Conservation (phyloP, 495 filamentous ascomycete species). For the Penicillium odoratum region DNA sequence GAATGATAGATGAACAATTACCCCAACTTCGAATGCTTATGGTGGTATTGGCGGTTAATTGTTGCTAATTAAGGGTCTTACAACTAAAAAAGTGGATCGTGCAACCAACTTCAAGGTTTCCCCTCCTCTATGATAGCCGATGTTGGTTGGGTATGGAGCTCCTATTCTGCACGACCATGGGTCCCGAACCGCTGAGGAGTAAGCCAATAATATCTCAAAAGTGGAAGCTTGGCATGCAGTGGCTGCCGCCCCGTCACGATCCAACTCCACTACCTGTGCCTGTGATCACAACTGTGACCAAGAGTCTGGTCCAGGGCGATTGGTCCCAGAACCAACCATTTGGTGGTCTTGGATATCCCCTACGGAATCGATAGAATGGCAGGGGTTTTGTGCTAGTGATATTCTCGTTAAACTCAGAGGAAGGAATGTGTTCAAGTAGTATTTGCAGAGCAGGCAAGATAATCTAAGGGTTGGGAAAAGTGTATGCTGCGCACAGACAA, state of each 20-base stretch:
- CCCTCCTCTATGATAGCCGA: too few relatives aligned
- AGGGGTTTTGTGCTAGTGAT: not conserved
- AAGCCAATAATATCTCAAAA: conserved; percentile 6
- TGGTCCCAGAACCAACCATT: not conserved
- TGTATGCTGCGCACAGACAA: conserved; percentile 5
- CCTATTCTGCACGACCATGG: conserved; percentile 1
- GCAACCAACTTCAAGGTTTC: not conserved
- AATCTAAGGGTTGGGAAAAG: not conserved
- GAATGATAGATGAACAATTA: conserved; percentile 2
- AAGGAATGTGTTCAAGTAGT: not conserved
- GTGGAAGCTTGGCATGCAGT: conserved; percentile 20
- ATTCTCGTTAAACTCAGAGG: not conserved
- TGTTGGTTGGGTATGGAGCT: conserved; percentile 6
- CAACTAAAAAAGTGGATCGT: too few relatives aligned
- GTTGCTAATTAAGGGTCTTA: conserved; percentile 33
- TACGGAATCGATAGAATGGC: not conserved
- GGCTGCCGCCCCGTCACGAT: conserved; percentile 12
- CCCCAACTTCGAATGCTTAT: not conserved
- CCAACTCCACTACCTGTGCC: conserved; percentile 3
- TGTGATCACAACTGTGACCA: conserved; percentile 2
- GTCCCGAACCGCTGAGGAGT: not conserved
- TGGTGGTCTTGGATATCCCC: not conserved
- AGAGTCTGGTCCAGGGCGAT: not conserved
- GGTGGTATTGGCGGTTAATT: conserved; percentile 25
- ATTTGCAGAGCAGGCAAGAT: not conserved